Evolutionary conservation across 139 green algal species (phyloP), one percentile per base, ranked within the genome.

Genomic region (Haematococcus sp.): DNA sequence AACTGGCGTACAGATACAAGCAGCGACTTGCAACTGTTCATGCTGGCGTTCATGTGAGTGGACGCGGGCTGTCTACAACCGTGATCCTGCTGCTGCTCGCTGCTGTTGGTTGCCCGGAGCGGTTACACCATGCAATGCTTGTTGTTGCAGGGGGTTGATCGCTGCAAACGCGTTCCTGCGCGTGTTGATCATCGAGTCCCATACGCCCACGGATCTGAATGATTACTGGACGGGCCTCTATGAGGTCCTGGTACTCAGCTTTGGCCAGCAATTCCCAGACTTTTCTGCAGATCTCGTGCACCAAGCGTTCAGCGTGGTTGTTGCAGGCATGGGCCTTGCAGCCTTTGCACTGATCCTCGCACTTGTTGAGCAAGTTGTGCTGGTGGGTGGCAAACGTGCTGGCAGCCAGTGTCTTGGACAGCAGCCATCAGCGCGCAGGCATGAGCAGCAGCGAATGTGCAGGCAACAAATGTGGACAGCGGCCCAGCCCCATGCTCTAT

Each of bases 1-100:
- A 49, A 49, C 40, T 49, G 40, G 40, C 40, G 40, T 19, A 49
- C 40, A 49, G 40, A 49, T 11, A 49, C 40, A 11, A 11, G 40
- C 7, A 49, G 40, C 40, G 92, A 98, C 74, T 86, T 90, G 28
- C 79, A 84, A 61, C 86, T 98, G 56, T 97, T 97, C 61, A 49
- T 68, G 61, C 32, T 51, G 32, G 32, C 15, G 5, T 68, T 68
- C 33, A 17, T 51, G 33, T 49, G 32, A 15, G 20, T 68, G 40
- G 61, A 52, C 27, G 16, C 5, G 35, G 31, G 32, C 61, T 68
- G 33, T 31, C 11, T 49, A 11, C 40, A 49, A 19, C 11, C 40
- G 11, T 49, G 7, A 11, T 49, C 7, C 40, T 49, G 7, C 7
- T 19, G 7, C 7, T 49, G 61, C 2, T 68, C 31, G 32, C 32